These are phyloP conservation scores for Hippophae tibetana DNA, from an alignment of 306 rosid genomes.

Conservation along the genomic window DNA sequence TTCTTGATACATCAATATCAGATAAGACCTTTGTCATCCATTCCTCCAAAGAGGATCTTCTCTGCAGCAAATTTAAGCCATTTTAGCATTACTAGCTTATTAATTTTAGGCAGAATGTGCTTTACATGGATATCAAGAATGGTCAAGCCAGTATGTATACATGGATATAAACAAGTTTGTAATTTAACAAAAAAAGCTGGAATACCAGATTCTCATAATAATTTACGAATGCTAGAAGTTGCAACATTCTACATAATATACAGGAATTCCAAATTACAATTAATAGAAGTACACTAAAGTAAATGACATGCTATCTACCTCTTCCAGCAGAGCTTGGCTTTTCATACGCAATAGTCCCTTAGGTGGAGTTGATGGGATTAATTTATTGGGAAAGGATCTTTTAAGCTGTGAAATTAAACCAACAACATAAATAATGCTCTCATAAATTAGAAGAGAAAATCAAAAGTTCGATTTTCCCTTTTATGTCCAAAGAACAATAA, in stretches of 20 bases:
- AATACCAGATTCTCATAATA: too few species aligned
- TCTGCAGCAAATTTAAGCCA: constrained; percentile 54
- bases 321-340: constrained; percentile 80
- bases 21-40: constrained; percentile 83
- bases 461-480: not conserved
- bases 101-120: too few species aligned
- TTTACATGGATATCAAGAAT: too few species aligned
- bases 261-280: constrained; percentile 12
- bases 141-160: too few species aligned
- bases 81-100: constrained; percentile 2
- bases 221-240: not conserved
- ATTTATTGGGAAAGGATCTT: constrained; percentile 72
- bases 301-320: constrained; percentile 46
- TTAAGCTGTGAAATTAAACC: constrained; percentile 46
- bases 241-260: not conserved
- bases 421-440: not conserved
- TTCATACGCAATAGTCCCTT: constrained; percentile 84
- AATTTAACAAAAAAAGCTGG: too few species aligned
- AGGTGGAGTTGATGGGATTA: constrained; percentile 77
- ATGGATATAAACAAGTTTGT: too few species aligned
- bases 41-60: constrained; percentile 93
- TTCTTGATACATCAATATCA: constrained; percentile 85
- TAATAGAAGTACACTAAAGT: constrained; percentile 12
- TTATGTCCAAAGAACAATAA: too few species aligned
- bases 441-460: too few species aligned